These are phyloP conservation scores for Cadophora malorum DNA, from an alignment of 2,329 filamentous ascomycete genomes.

Conservation along the genomic window DNA sequence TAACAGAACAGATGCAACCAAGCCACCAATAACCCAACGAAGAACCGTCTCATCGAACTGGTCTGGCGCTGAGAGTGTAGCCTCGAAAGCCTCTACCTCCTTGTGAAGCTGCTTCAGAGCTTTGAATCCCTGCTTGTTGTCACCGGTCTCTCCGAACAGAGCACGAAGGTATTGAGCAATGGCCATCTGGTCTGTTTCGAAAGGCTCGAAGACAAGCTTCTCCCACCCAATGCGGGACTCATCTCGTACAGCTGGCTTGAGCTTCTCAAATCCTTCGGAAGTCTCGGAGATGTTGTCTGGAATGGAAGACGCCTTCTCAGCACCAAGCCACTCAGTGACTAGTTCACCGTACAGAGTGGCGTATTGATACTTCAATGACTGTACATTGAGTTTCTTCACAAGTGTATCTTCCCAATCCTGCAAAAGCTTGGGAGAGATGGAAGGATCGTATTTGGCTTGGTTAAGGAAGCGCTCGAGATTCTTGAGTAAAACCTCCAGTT, in stretches of 20 bases:
- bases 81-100: constrained; percentile 48
- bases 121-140: constrained; percentile 48
- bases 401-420: constrained; percentile 55
- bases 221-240: constrained; percentile 62
- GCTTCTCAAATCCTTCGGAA: constrained; percentile 46
- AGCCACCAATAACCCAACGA: constrained; percentile 53
- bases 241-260: constrained; percentile 58
- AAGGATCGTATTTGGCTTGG: constrained; percentile 60
- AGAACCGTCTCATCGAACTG: constrained; percentile 53
- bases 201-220: constrained; percentile 57
- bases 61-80: constrained; percentile 28
- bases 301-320: constrained; percentile 34
- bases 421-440: constrained; percentile 55
- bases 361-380: constrained; percentile 61
- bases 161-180: constrained; percentile 57
- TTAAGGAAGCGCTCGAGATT: constrained; percentile 59
- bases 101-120: constrained; percentile 52
- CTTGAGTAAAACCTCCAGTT: constrained; percentile 38
- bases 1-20: constrained; percentile 58
- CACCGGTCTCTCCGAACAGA: constrained; percentile 51
- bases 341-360: constrained; percentile 62
- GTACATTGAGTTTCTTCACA: constrained; percentile 53
- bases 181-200: constrained; percentile 51
- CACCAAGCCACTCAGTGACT: constrained; percentile 59
- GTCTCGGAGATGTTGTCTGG: constrained; percentile 21